Conservation (phyloP, 805 yeast genomes). For the Wickerhamomyces rabaulensis region DNA sequence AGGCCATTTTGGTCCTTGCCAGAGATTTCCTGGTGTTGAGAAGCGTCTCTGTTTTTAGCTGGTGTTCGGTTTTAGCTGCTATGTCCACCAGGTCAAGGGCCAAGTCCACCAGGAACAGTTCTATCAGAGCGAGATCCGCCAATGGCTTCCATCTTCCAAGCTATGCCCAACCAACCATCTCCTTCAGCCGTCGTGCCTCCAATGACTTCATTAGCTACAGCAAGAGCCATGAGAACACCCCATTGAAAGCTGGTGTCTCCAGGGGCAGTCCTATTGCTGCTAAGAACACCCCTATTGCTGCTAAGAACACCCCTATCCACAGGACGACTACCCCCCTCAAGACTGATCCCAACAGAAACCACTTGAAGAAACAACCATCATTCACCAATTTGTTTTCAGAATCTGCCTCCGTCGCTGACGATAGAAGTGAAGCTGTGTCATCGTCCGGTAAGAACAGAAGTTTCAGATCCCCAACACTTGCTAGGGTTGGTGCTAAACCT, state of each 20-base stretch:
- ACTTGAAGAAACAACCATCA: neutral
- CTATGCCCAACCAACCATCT: slow-evolving; percentile 20
- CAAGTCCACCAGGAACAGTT: neutral
- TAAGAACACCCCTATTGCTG: neutral
- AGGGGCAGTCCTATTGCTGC: neutral
- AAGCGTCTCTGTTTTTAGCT: too few relatives aligned
- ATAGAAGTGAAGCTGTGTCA: neutral
- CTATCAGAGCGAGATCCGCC: neutral
- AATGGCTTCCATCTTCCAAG: slow-evolving; percentile 9
- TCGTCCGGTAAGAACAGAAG: neutral
- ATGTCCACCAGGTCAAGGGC: neutral
- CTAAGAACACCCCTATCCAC: neutral
- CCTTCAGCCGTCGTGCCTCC: slow-evolving; percentile 6
- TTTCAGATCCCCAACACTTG: neutral
- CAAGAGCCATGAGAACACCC: neutral
- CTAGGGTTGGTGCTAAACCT: neutral
- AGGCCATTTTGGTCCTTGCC: too few relatives aligned
- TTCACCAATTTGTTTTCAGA: neutral
- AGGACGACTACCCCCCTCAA: neutral
- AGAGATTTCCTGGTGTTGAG: too few relatives aligned
- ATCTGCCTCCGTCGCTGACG: neutral
- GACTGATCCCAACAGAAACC: neutral
- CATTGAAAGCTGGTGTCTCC: slow-evolving; percentile 4
- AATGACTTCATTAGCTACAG: neutral
- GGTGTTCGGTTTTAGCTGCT: neutral